Evolutionary conservation across 345 rosid species (phyloP).

Genomic region (Ceriops zippeliana): DNA sequence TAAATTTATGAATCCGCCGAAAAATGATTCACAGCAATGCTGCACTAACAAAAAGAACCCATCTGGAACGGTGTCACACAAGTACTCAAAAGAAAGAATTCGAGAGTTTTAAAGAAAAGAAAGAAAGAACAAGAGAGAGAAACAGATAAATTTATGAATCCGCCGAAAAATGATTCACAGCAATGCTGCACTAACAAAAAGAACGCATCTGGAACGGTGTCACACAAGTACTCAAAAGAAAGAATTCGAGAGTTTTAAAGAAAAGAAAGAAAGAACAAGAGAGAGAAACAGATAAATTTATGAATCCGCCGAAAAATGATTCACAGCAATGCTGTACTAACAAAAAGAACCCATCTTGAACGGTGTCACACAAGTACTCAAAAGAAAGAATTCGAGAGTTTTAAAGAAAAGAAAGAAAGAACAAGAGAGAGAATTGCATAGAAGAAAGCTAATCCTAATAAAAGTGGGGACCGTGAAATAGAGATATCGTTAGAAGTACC

Average conservation of each 20-base stretch:
- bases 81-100: not conserved
- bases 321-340: conserved; percentile 9
- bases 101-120: not conserved
- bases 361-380: not conserved
- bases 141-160: not conserved
- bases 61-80: not conserved
- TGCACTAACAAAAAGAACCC: conserved; percentile 4
- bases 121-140: not conserved
- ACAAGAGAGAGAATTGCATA: not conserved
- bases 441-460: not conserved
- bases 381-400: not conserved
- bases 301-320: conserved; percentile 16
- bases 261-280: not conserved
- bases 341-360: conserved; percentile 7
- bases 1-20: conserved; percentile 10
- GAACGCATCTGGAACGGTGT: not conserved
- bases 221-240: not conserved
- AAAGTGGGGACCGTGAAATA: conserved; percentile 22
- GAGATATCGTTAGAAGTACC: conserved; percentile 8
- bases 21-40: conserved; percentile 14
- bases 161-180: conserved; percentile 16
- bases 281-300: not conserved
- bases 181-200: conserved; percentile 10
- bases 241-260: not conserved
- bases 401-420: not conserved